Evolutionary conservation across 176 grass and related monocot genomes (phyloP), one percentile per base, ranked within the genome.

Genomic region (Oryza longistaminata): DNA sequence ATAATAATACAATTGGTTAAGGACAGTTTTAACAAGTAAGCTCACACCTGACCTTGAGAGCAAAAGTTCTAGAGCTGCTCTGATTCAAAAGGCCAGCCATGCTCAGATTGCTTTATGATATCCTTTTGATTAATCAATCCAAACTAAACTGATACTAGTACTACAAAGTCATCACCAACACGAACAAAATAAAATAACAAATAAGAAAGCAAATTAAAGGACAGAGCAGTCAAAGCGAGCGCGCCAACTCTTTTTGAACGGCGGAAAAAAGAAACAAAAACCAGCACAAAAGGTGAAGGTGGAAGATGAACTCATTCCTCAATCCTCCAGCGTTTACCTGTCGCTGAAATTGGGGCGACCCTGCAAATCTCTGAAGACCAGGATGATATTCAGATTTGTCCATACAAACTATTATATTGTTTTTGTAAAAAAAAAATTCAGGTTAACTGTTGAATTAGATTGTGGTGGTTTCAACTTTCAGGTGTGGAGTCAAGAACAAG

Each of bases 171-270:
- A 21, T 53, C 21, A 62, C 43, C 29, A 33, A 42, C 74, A 73
- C 24, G 24, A 58, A 24, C 31, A n/a, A 77, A 50, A 42, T 4
- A 1, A 8, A 22, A 6, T 7, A 1, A 8, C 7, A 6, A 17
- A 55, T 2, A 55, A 39, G 11, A 70, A 15, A 43, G 0, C 71
- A 82, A 25, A 48, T 16, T 7, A 0, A 49, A 58, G 48, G 37
- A 39, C 33, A 42, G 70, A 8, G 12, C 0, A 33, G 40, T 7
- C 10, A 66, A 66, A 35, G 73, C 33, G 11, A 81, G 31, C 10
- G 68, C 74, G 87, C 87, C 76, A 75, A 85, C 76, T 85, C 49
- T 44, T 89, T 89, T 89, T 80, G 76, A 89, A 89, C 87, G 37
- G 26, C 45, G 0, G 26, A 14, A 21, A 69, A 39, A 39, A 34